These are phyloP conservation scores for Geotrichum europaeum DNA, from an alignment of 1,139 yeast species.

Conservation along the genomic window DNA sequence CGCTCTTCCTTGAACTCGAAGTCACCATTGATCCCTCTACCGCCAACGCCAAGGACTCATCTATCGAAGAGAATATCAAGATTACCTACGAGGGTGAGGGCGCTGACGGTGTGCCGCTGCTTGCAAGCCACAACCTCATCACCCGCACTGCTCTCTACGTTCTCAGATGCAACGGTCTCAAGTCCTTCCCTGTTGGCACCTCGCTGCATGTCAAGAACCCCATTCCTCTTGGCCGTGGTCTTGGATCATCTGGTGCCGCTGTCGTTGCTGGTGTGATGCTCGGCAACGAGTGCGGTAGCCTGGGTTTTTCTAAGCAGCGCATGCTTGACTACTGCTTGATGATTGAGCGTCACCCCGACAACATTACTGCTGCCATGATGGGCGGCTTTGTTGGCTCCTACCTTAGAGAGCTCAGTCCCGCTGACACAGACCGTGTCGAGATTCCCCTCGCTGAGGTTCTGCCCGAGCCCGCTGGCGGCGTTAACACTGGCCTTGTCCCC, in stretches of 20 bases:
- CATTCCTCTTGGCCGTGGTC: conserved; percentile 91
- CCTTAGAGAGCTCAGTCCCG: conserved; percentile 67
- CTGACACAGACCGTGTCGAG: conserved; percentile 66
- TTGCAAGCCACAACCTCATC: conserved; percentile 71
- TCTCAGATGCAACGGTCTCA: conserved; percentile 69
- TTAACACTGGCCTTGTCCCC: conserved; percentile 60
- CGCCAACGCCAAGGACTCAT: conserved; percentile 47
- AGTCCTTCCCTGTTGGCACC: conserved; percentile 80
- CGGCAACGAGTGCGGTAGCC: conserved; percentile 75
- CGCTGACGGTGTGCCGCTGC: conserved; percentile 68
- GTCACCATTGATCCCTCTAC: conserved; percentile 54
- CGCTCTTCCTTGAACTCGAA: conserved; percentile 61
- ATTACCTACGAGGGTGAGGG: conserved; percentile 74
- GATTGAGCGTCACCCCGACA: conserved; percentile 98
- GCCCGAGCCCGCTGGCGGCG: conserved; percentile 69
- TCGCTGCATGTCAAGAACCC: conserved; percentile 76
- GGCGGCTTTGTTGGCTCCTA: conserved; percentile 98
- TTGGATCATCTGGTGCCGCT: conserved; percentile 98
- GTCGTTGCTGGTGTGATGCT: conserved; percentile 95
- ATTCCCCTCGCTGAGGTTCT: conserved; percentile 80
- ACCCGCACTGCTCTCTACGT: conserved; percentile 92
- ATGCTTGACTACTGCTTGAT: conserved; percentile 90
- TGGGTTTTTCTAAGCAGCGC: conserved; percentile 68
- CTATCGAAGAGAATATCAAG: conserved; percentile 51
- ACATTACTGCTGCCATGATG: conserved; percentile 97